Base-by-base conservation (phyloP, 306 rosid species). In the Abrus pulchellus region DNA sequence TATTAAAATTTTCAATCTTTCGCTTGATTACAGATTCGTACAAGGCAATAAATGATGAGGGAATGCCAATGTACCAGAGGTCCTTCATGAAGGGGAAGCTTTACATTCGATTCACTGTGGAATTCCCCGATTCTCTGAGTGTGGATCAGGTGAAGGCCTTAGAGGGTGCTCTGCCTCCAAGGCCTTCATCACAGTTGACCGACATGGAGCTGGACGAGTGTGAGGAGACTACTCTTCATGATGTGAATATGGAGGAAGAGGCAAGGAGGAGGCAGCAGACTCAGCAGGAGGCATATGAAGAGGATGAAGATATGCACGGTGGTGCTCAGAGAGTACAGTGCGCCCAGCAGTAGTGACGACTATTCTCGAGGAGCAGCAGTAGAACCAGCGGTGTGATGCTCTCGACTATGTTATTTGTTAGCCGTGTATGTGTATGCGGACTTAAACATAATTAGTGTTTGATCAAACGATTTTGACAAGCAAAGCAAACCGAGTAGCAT, bases 311-410 rank as follows among this genome's bases (percentile, higher is more conserved):
- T 2, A 86, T 92, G 98, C 98, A 45, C 13, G 96, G 98, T 48
- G 97, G 99, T 49, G 97, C 92, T 32, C 99, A 95, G 84, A 91
- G 99, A 78, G 99, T 95, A 45, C 99, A 93, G 48, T 95, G 98
- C 14, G 99, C 99, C 29, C 99, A 93, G 86, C 97, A 93, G 91
- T 92, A 74, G 68, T 57, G 52, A 78, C 29, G 20, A 20, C 20
- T 20, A 20, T 20, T 20, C 20, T 20, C 20, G 20, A 20, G 20
- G 20, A 20, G 20, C 20, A 1, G 6, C 27, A 9, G 28, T 56
- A 2, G 61, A 71, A 59, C 32, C 45, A 12, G 34, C 64, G 40
- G 8, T 71, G 65, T 61, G 63, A 71, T 64, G n/a, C 30, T 47
- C 27, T 29, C 9, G 29, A 41, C 64, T 9, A 54, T 73, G 29